These are phyloP conservation scores for Rhodotorula sp. DNA, from an alignment of 1,284 basidiomycete species.

Conservation along the genomic window DNA sequence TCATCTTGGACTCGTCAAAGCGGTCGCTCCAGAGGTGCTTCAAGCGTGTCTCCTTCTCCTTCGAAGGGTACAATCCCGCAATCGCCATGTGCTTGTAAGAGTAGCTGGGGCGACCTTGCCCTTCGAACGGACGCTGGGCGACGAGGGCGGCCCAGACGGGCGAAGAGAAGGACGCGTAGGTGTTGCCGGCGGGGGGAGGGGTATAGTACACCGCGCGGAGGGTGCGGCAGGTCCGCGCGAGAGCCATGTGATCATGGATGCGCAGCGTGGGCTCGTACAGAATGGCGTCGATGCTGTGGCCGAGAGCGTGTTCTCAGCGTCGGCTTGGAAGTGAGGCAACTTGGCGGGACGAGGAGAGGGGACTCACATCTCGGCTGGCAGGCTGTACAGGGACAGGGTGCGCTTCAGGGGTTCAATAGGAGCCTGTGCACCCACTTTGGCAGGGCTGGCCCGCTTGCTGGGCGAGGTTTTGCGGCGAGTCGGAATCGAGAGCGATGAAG, in stretches of 20 bases:
- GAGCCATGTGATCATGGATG: slow-evolving; percentile 23
- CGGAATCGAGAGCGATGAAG: not conserved
- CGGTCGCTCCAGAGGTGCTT: slow-evolving; percentile 13
- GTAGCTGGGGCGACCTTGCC: not conserved
- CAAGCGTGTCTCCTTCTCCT: not conserved
- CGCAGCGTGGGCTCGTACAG: slow-evolving; percentile 8
- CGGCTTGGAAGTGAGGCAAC: not conserved
- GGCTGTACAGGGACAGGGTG: not conserved
- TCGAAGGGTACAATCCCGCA: not conserved
- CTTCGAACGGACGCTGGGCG: slow-evolving; percentile 9
- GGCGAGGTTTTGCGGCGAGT: not conserved
- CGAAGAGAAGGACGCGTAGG: not conserved
- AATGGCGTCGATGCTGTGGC: slow-evolving; percentile 21
- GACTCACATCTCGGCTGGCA: slow-evolving; percentile 16
- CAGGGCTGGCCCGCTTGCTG: not conserved
- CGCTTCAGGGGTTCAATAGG: not conserved
- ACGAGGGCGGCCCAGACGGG: slow-evolving; percentile 11
- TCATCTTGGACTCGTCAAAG: not conserved
- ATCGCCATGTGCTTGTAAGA: too few relatives aligned
- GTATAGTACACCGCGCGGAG: slow-evolving; percentile 28
- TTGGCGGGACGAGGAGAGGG: not conserved
- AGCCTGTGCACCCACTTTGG: not conserved
- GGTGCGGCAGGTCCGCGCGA: slow-evolving; percentile 24
- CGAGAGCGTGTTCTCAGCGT: not conserved
- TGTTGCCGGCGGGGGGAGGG: not conserved